These are phyloP conservation scores for Salix koriyanagi DNA, from an alignment of 345 rosid species.

Conservation along the genomic window DNA sequence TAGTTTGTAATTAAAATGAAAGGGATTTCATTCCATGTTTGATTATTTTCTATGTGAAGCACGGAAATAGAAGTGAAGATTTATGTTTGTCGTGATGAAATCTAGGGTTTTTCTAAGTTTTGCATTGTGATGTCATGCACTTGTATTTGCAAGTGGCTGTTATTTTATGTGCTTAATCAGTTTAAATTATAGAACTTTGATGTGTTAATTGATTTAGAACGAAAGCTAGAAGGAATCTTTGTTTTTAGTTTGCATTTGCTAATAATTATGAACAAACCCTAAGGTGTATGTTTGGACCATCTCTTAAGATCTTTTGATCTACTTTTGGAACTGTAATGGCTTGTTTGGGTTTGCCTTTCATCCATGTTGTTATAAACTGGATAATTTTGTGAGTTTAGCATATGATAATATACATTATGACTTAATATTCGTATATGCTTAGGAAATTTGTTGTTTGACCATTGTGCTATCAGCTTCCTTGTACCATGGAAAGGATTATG, in stretches of 20 bases:
- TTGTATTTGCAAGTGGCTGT: slow-evolving; percentile 23
- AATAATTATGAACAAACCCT: slow-evolving; percentile 14
- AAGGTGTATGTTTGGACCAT: slow-evolving; percentile 9
- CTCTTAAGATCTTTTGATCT: slow-evolving; percentile 14
- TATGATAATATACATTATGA: slow-evolving; percentile 9
- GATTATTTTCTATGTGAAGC: slow-evolving; percentile 12
- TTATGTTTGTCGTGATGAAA: slow-evolving; percentile 26
- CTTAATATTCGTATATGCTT: neutral
- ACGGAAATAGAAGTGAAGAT: slow-evolving; percentile 7
- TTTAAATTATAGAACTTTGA: neutral
- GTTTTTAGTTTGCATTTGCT: slow-evolving; percentile 1
- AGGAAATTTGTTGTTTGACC: slow-evolving; percentile 5
- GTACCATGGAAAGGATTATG: slow-evolving; percentile 23
- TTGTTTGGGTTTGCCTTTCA: slow-evolving; percentile 1
- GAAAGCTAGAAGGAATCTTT: neutral
- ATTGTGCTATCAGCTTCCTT: slow-evolving; percentile 14
- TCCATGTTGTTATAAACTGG: neutral
- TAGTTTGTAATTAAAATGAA: slow-evolving; percentile 20
- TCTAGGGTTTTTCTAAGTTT: slow-evolving; percentile 43
- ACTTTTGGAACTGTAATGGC: slow-evolving; percentile 12
- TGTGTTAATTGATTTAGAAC: neutral
- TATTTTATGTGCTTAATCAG: slow-evolving; percentile 51
- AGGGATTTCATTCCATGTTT: slow-evolving; percentile 12
- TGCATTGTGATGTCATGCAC: slow-evolving; percentile 16
- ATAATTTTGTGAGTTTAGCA: neutral